These are phyloP conservation scores for Phaeosphaeria sp. DNA, from an alignment of 2,329 filamentous ascomycete genomes.

Conservation along the genomic window DNA sequence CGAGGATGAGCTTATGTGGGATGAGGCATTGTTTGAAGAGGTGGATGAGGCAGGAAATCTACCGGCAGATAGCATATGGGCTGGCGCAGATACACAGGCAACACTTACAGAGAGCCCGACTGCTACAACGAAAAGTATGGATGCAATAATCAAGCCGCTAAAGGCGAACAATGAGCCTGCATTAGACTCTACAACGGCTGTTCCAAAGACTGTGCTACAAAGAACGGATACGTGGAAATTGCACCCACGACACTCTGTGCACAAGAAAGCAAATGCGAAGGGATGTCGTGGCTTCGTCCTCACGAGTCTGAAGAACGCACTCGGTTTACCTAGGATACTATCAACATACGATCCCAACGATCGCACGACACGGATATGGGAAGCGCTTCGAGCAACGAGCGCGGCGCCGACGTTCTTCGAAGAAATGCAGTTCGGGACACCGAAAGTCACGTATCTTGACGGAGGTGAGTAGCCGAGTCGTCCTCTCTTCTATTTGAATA, in stretches of 20 bases:
- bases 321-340: constrained; percentile 46
- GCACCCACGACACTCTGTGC: constrained; percentile 41
- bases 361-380: constrained; percentile 53
- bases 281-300: constrained; percentile 50
- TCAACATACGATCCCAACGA: constrained; percentile 51
- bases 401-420: constrained; percentile 61
- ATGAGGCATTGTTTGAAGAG: constrained; percentile 49
- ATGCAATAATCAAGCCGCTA: constrained; percentile 2
- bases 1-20: constrained; percentile 50
- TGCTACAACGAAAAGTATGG: constrained; percentile 25
- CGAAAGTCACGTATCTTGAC: constrained; percentile 57
- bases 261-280: constrained; percentile 38
- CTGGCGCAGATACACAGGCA: constrained; percentile 23
- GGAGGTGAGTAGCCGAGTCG: constrained; percentile 47
- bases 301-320: constrained; percentile 48
- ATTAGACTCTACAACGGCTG: neutral
- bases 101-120: constrained; percentile 37
- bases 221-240: constrained; percentile 44
- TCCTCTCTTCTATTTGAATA: no score
- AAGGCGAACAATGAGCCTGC: neutral
- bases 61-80: constrained; percentile 45
- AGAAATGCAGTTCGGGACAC: constrained; percentile 57
- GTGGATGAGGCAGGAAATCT: constrained; percentile 31
- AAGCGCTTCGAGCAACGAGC: constrained; percentile 60
- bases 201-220: constrained; percentile 7